These are phyloP conservation scores for Pythium rhizo-oryzae DNA, from an alignment of 352 stramenopile species.

Conservation along the genomic window DNA sequence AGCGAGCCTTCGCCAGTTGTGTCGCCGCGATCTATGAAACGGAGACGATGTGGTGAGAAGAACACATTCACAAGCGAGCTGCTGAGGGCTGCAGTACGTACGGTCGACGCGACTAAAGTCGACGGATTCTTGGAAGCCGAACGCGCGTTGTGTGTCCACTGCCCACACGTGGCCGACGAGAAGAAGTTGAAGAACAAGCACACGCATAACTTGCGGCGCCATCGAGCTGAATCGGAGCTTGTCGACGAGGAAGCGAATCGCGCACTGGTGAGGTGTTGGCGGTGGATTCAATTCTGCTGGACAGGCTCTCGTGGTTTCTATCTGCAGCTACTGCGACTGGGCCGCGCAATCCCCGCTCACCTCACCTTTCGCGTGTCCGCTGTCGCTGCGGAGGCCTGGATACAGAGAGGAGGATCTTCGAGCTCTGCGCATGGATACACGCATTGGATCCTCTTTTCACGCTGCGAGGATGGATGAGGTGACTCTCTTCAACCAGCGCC, in stretches of 20 bases:
- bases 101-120: background rate
- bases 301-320: background rate
- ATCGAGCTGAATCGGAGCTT: background rate
- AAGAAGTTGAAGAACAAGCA: background rate
- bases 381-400: background rate
- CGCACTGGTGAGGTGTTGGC: background rate
- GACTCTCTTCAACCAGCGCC: too few relatives aligned
- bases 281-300: background rate
- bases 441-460: too few relatives aligned
- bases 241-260: background rate
- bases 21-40: background rate
- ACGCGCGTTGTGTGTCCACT: background rate
- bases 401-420: background rate
- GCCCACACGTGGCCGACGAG: background rate
- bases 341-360: too few relatives aligned
- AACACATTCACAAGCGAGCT: background rate
- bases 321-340: background rate
- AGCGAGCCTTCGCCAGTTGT: background rate
- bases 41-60: too few relatives aligned
- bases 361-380: background rate
- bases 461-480: too few relatives aligned
- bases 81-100: background rate
- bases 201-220: too few relatives aligned
- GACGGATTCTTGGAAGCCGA: background rate
- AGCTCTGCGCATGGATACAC: slow-evolving; percentile 4